phyloP scores from a whole-genome alignment of 2,329 filamentous ascomycete genomes.

The Herpotrichia juniperi region DNA sequence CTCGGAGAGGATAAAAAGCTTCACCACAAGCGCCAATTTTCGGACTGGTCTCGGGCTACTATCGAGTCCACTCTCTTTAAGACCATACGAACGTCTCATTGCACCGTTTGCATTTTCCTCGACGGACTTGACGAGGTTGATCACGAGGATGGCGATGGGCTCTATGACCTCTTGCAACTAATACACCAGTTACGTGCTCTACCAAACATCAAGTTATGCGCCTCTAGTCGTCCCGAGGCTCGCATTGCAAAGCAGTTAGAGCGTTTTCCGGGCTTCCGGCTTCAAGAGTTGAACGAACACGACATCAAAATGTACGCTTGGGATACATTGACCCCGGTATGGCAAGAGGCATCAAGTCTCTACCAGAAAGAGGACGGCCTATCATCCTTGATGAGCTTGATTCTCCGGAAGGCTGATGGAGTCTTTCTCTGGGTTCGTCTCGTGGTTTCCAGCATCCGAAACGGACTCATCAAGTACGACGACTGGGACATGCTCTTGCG shows the following conservation, averaged over 20 bases:
- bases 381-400: constrained; percentile 27
- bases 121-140: constrained; percentile 11
- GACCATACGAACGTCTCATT: too few relatives aligned
- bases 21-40: too few relatives aligned
- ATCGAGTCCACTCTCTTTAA: too few relatives aligned
- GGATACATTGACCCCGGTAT: background rate
- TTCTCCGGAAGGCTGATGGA: constrained; percentile 7
- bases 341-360: background rate
- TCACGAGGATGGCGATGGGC: background rate
- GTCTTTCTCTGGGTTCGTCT: constrained; percentile 14
- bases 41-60: too few relatives aligned
- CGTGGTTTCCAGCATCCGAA: constrained; percentile 2
- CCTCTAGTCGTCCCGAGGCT: background rate
- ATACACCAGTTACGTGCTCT: background rate
- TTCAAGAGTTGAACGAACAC: background rate
- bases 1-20: too few relatives aligned
- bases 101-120: constrained; percentile 12
- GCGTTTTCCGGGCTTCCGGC: background rate
- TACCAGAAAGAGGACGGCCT: background rate
- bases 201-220: background rate
- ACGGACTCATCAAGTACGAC: constrained; percentile 2
- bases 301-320: background rate
- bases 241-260: background rate
- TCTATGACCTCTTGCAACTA: background rate
- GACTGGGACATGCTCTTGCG: constrained; percentile 1